Conservation (phyloP, 148 eudicot genomes). For the Polygonum maritimum region DNA sequence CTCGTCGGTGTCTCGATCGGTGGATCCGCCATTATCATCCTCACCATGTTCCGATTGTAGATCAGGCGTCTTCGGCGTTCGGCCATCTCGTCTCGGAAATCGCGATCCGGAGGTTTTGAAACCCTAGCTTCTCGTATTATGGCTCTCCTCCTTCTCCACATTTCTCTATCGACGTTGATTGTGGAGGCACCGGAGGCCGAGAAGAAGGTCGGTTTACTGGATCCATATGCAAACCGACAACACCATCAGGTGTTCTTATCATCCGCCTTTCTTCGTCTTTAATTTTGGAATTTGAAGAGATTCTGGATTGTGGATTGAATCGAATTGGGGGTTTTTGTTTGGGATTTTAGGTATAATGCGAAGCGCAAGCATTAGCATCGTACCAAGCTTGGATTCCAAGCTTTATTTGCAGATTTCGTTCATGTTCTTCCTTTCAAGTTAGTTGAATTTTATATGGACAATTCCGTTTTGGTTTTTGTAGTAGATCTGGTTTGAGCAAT, state of each 20-base stretch:
- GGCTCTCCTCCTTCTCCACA: too few relatives aligned
- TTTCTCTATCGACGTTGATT: too few relatives aligned
- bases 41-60: too few relatives aligned
- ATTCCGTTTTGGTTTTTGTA: neutral
- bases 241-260: neutral
- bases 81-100: too few relatives aligned
- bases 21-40: too few relatives aligned
- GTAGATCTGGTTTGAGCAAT: neutral
- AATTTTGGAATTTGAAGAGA: neutral
- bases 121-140: too few relatives aligned
- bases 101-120: too few relatives aligned
- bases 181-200: too few relatives aligned
- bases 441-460: slow-evolving; percentile 1
- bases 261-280: neutral
- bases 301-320: neutral
- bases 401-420: neutral
- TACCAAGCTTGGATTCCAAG: slow-evolving; percentile 34
- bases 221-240: slow-evolving; percentile 10
- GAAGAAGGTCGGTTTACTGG: too few relatives aligned
- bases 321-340: neutral
- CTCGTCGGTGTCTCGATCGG: too few relatives aligned
- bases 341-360: slow-evolving; percentile 25
- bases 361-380: slow-evolving; percentile 43
- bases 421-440: neutral
- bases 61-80: too few relatives aligned